Evolutionary conservation across 352 stramenopile genomes (phyloP), one percentile per base, ranked within the genome.

Genomic region (Saprolegnia diclina): DNA sequence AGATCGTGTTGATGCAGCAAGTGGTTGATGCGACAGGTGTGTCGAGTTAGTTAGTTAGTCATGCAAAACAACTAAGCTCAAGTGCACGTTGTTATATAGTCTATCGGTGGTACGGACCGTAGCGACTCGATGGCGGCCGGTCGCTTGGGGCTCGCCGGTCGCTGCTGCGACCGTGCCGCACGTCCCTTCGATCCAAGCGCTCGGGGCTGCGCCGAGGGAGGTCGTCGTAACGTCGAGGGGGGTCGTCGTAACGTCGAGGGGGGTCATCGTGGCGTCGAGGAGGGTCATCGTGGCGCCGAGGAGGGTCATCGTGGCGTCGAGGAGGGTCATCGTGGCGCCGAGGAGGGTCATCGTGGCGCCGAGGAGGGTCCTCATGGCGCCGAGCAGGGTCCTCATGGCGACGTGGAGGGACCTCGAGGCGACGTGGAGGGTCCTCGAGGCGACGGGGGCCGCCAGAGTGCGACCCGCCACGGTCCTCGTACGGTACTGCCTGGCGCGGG

Each of bases 1-100:
- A 48, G 42, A 48, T 48, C 42, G 42, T 48, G 42, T 48, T 48
- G 42, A 48, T 48, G 42, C 42, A 48, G 42, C 42, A 48, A 35
- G 29, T 35, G 2, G 42, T 48, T 10, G 42, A 48, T 4, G 42
- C 42, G 42, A 48, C 42, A 48, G 42, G 5, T 5, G 2, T 35
- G 29, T n/a, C n/a, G n/a, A n/a, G n/a, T 35, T 35, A 35, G 29
- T 35, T 35, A 35, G 29, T 35, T 35, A 35, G 29, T 35, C 5
- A 2, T 5, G 5, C 5, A 35, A 2, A 5, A 48, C 42, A 48
- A 48, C 42, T n/a, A 7, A 14, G 38, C 7, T 45, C 38, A 48
- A 35, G 29, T 35, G 29, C 29, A 35, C 2, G 29, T 2, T 48
- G 1, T 48, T 48, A 48, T n/a, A n/a, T 14, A 3, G 42, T 14